A percentile compares a stretch with the other conserved stretches of the same genome.
These are phyloP conservation scores for Gymnopus androsaceus DNA, from an alignment of 1,284 basidiomycete genomes.

Conservation along the genomic window DNA sequence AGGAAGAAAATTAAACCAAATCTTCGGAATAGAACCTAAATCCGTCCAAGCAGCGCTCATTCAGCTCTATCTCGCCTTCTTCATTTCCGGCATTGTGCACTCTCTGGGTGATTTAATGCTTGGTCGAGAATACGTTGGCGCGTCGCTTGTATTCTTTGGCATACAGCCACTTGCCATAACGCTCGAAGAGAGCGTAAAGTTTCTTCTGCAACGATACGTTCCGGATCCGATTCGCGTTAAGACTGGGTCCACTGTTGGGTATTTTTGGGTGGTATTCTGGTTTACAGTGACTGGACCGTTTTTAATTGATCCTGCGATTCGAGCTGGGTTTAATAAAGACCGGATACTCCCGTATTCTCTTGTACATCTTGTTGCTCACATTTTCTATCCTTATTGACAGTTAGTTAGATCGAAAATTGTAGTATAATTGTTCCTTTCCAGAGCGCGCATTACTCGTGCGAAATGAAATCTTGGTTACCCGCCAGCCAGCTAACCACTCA, in stretches of 20 bases:
- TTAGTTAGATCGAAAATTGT: no score
- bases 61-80: conserved; percentile 6
- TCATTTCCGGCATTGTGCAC: conserved; percentile 7
- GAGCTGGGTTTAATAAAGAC: not conserved
- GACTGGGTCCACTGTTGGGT: not conserved
- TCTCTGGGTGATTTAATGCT: conserved; percentile 11
- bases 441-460: no score
- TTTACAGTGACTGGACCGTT: not conserved
- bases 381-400: no score
- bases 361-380: no score
- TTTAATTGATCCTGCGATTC: not conserved
- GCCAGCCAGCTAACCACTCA: no score
- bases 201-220: not conserved
- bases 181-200: not conserved
- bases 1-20: not conserved
- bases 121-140: not conserved
- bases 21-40: not conserved
- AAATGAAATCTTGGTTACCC: no score
- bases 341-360: not conserved
- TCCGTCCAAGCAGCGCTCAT: not conserved
- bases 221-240: not conserved
- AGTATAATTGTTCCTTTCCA: no score
- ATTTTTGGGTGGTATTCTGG: not conserved
- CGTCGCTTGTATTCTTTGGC: conserved; percentile 1
- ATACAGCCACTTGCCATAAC: conserved; percentile 7